Conservation (phyloP, 2,329 filamentous ascomycete genomes). For the Thelonectria blattea region DNA sequence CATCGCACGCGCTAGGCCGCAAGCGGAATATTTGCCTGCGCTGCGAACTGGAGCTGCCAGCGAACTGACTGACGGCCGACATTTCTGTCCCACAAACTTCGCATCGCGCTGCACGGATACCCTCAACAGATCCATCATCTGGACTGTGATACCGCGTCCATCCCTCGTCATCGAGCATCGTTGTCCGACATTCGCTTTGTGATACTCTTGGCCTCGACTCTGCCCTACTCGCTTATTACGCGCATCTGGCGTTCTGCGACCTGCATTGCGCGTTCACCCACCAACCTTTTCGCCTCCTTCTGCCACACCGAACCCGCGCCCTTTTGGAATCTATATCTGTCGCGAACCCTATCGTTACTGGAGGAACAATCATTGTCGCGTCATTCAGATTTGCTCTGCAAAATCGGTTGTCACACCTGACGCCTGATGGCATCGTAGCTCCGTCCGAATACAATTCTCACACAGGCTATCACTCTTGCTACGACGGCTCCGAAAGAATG, state of each 20-base stretch:
- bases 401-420: not conserved
- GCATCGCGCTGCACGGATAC: slow-evolving; percentile 4
- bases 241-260: not conserved
- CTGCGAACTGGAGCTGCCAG: slow-evolving; percentile 9
- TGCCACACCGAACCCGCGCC: not conserved
- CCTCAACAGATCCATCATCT: not conserved
- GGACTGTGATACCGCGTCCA: slow-evolving; percentile 1
- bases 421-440: too few relatives aligned
- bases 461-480: not conserved
- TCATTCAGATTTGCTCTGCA: not conserved
- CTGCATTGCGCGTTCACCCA: not conserved
- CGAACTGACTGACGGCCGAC: slow-evolving; percentile 1
- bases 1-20: slow-evolving; percentile 21
- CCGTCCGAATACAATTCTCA: not conserved
- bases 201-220: not conserved
- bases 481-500: slow-evolving; percentile 32
- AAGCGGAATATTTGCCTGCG: slow-evolving; percentile 22
- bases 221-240: not conserved
- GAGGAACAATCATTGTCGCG: not conserved
- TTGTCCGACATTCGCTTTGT: not conserved
- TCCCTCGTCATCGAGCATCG: not conserved
- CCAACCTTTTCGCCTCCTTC: not conserved
- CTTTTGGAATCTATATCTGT: not conserved
- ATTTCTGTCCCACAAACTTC: slow-evolving; percentile 20
- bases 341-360: not conserved